These are phyloP conservation scores for Ophiostoma sp. DNA, from an alignment of 2,329 filamentous ascomycete species.

Conservation along the genomic window DNA sequence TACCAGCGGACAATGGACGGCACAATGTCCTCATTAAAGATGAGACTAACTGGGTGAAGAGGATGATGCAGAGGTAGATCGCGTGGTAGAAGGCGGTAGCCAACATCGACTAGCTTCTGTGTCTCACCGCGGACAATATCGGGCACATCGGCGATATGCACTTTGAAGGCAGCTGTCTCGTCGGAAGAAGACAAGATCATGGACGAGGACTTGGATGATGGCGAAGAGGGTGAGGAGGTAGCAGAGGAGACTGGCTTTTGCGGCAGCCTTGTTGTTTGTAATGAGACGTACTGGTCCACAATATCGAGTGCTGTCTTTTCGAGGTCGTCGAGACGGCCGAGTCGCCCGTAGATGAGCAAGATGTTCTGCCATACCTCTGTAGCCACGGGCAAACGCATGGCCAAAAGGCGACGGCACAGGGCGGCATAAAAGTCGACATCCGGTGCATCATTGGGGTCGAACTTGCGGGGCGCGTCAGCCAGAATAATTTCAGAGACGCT, in stretches of 20 bases:
- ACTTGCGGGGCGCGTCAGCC: conserved; percentile 33
- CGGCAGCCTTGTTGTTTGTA: conserved; percentile 26
- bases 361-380: conserved; percentile 47
- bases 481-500: conserved; percentile 37
- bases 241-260: not conserved
- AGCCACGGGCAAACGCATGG: conserved; percentile 44
- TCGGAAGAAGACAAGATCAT: conserved; percentile 26
- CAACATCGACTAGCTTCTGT: conserved; percentile 28
- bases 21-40: conserved; percentile 42
- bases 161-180: conserved; percentile 43
- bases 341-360: conserved; percentile 46
- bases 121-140: conserved; percentile 34
- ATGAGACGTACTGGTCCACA: conserved; percentile 41
- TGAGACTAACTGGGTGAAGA: conserved; percentile 48
- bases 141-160: conserved; percentile 49
- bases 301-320: conserved; percentile 48
- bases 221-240: not conserved
- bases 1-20: conserved; percentile 39
- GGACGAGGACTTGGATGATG: not conserved
- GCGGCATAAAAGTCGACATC: conserved; percentile 38
- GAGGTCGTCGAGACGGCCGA: conserved; percentile 48
- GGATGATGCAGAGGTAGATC: conserved; percentile 46
- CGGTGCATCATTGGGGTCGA: conserved; percentile 28
- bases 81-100: conserved; percentile 41
- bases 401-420: conserved; percentile 41